Base-by-base conservation (phyloP, 164 flowering plant genomes). In the Vitis amurensis region DNA sequence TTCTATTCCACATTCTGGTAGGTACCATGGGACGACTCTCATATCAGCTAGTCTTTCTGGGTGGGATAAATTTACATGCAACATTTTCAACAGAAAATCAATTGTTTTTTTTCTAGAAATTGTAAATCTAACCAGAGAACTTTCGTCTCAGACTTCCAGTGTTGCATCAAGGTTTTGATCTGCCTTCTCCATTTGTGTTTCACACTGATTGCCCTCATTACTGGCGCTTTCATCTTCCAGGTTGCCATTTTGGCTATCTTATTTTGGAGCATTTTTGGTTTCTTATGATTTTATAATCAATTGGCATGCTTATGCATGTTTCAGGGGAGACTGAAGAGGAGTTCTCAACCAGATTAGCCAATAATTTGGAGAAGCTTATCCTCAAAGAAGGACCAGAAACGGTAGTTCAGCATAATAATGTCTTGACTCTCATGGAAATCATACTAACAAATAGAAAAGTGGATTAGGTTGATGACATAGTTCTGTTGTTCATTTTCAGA, bases 141-240 rank as follows among this genome's bases (percentile, higher is more conserved):
- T 44, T 29, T 71, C 13, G 16, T 74, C 12, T 31, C 84, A 94
- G 99, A 29, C 92, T 94, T 79, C 88, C 98, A 64, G 88, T 98
- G 31, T 78, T 95, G 73, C 99, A 95, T 82, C 91, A 91, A 69
- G 86, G 89, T 61, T 93, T 93, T 79, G 98, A 93, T 85, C 78
- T 95, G 61, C 98, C 99, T 0, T 92, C 88, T 79, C 92, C 98
- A 30, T 93, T 95, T 82, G 94, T 95, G 13, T 69, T 93, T 76
- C 99, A 95, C 67, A 90, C 97, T 10, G 98, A 95, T 75, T 95
- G 99, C 72, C 99, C 99, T 50, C 99, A 95, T 71, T 93, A 93
- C 73, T 93, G 99, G 99, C 92, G 99, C 12, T 88, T 71, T 75
- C 98, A 93, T 81, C 87, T 85, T 61, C 97, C 97, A 88, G 98